These are phyloP conservation scores for Euphorbia celastroides DNA, from an alignment of 441 rosid genomes.

Conservation along the genomic window DNA sequence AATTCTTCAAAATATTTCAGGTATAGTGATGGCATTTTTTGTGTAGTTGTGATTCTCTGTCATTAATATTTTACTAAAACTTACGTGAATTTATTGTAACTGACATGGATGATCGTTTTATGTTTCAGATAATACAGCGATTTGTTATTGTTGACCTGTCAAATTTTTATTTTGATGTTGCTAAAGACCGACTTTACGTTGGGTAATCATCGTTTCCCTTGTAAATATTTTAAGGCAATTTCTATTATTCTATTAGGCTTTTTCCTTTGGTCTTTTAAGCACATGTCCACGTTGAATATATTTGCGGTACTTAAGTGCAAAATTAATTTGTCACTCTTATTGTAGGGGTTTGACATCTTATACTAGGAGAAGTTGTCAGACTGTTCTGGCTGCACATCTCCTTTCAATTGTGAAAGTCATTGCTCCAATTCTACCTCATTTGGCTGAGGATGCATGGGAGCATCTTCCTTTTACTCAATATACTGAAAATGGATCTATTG, in stretches of 20 bases:
- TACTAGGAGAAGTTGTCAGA: slow-evolving; percentile 95
- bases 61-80: not conserved
- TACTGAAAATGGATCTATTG: slow-evolving; percentile 51
- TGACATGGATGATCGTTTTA: slow-evolving; percentile 11
- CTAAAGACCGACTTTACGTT: slow-evolving; percentile 94
- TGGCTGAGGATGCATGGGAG: slow-evolving; percentile 96
- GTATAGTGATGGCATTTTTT: slow-evolving; percentile 25
- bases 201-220: slow-evolving; percentile 49
- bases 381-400: slow-evolving; percentile 89
- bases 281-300: not conserved
- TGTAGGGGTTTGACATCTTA: slow-evolving; percentile 68
- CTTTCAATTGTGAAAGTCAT: slow-evolving; percentile 70
- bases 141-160: slow-evolving; percentile 90
- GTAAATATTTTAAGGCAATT: not conserved
- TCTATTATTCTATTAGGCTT: not conserved
- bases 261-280: no score
- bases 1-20: slow-evolving; percentile 94
- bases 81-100: not conserved
- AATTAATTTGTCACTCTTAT: slow-evolving; percentile 11
- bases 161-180: slow-evolving; percentile 92
- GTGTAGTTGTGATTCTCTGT: not conserved
- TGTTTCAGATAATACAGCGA: slow-evolving; percentile 78
- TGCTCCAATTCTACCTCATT: slow-evolving; percentile 93
- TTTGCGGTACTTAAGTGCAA: not conserved
- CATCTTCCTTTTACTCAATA: slow-evolving; percentile 69